Base-by-base conservation (phyloP, 805 yeast genomes). In the Priceomyces haplophilus region DNA sequence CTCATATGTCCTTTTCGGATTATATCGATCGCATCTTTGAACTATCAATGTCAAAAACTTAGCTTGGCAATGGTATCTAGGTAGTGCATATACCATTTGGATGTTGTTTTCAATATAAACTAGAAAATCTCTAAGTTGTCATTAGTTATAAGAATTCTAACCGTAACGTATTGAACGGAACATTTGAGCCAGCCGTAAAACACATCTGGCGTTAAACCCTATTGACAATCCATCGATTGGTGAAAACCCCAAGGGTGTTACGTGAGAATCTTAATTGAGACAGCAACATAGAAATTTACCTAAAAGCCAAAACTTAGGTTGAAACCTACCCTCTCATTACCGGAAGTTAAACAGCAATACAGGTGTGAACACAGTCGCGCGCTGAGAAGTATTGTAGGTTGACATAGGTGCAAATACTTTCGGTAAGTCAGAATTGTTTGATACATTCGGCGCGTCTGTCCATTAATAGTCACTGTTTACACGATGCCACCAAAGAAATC, bases 401-500 rank as follows among this genome's bases (percentile, higher is more conserved):
- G 11, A 27, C n/a, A 12, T 7, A 10, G 31, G 31, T 12, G 31
- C 31, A 27, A 21, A n/a, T n/a, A 27, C 15, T 15, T 27, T 27
- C n/a, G 31, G 15, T 5, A n/a, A 27, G 31, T n/a, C 31, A 11
- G 31, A 12, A n/a, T 11, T 5, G n/a, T 27, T 27, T 27, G 31
- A 27, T 27, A 27, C 31, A 27, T 27, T 27, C 15, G 11, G 31
- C 31, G 31, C 31, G 31, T 27, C 31, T 27, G 15, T 10, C 31
- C n/a, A 5, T 10, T 12, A 10, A 12, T 12, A 27, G 15, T 27
- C n/a, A 10, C 15, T 27, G 15, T 27, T 15, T 12, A 27, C 5
- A 18, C 23, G 24, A 69, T 66, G 73, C 62, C 69, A 12, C 71
- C 69, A 23, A 66, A 58, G 41, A 64, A 53, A 32, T 36, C 50